Conservation (phyloP, 2,329 filamentous ascomycete species). For the Blumeria hordei region DNA sequence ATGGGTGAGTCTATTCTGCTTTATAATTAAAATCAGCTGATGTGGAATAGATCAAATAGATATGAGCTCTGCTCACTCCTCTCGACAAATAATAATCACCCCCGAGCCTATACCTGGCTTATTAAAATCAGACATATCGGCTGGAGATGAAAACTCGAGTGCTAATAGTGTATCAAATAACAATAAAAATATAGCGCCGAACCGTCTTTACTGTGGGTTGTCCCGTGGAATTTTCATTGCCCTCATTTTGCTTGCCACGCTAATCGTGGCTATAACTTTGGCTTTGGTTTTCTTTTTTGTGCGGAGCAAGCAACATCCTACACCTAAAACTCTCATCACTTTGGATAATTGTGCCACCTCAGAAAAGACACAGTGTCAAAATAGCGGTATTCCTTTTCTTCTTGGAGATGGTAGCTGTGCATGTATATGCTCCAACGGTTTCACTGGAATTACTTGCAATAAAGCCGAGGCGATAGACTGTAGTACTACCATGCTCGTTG, state of each 20-base stretch:
- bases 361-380: constrained; percentile 35
- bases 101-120: too few species aligned
- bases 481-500: constrained; percentile 23
- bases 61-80: background rate
- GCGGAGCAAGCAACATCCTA: constrained; percentile 23
- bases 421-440: constrained; percentile 77
- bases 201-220: constrained; percentile 54
- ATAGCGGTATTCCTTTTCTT: constrained; percentile 57
- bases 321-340: constrained; percentile 3
- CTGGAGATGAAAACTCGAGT: background rate
- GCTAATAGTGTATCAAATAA: background rate
- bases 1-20: background rate
- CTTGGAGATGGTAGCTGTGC: constrained; percentile 39
- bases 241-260: constrained; percentile 49
- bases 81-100: too few species aligned
- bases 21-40: background rate
- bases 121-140: too few species aligned
- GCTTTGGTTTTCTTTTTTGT: constrained; percentile 19
- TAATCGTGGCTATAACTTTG: constrained; percentile 51
- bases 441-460: constrained; percentile 39
- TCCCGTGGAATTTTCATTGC: constrained; percentile 56
- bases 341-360: constrained; percentile 28
- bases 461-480: constrained; percentile 27
- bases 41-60: background rate
- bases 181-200: background rate